These are phyloP conservation scores for Candida palmyrensis DNA, from an alignment of 805 yeast species.

Conservation along the genomic window DNA sequence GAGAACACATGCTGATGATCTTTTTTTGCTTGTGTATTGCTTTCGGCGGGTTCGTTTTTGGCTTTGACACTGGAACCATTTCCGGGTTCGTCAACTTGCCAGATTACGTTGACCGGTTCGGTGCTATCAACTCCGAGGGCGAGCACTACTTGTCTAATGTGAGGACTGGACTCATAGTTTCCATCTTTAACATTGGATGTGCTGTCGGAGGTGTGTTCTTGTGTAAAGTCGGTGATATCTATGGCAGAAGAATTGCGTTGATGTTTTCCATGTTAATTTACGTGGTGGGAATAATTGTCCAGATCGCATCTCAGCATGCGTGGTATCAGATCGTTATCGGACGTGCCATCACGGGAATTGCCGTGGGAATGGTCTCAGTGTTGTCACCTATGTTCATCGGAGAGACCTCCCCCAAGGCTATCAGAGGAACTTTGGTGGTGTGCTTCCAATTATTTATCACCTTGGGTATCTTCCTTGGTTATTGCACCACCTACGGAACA, in stretches of 20 bases:
- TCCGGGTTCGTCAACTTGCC: slow-evolving; percentile 65
- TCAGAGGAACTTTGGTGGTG: slow-evolving; percentile 69
- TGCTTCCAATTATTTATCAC: slow-evolving; percentile 69
- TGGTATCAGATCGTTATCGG: slow-evolving; percentile 69
- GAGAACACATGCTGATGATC: slow-evolving; percentile 30
- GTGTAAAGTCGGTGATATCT: slow-evolving; percentile 51
- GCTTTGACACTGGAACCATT: slow-evolving; percentile 77
- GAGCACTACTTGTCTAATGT: slow-evolving; percentile 36
- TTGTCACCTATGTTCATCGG: slow-evolving; percentile 62
- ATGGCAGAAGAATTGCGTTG: slow-evolving; percentile 58
- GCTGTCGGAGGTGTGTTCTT: slow-evolving; percentile 65
- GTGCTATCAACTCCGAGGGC: slow-evolving; percentile 39
- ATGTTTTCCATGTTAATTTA: slow-evolving; percentile 51
- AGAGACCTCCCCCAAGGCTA: slow-evolving; percentile 64
- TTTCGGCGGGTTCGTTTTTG: slow-evolving; percentile 74
- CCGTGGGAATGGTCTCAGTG: slow-evolving; percentile 69
- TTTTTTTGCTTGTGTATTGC: slow-evolving; percentile 53
- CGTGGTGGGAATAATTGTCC: slow-evolving; percentile 57
- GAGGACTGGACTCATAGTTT: slow-evolving; percentile 48
- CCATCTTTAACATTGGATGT: slow-evolving; percentile 64
- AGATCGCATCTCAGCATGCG: slow-evolving; percentile 45
- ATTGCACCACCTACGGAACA: slow-evolving; percentile 63
- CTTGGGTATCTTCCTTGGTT: slow-evolving; percentile 66
- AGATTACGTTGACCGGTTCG: slow-evolving; percentile 52
- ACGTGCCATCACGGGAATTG: slow-evolving; percentile 61